Percentiles rank a stretch among this genome's conserved stretches.
These are phyloP conservation scores for Zymoseptoria brevis DNA, from an alignment of 2,329 filamentous ascomycete species.

Conservation along the genomic window DNA sequence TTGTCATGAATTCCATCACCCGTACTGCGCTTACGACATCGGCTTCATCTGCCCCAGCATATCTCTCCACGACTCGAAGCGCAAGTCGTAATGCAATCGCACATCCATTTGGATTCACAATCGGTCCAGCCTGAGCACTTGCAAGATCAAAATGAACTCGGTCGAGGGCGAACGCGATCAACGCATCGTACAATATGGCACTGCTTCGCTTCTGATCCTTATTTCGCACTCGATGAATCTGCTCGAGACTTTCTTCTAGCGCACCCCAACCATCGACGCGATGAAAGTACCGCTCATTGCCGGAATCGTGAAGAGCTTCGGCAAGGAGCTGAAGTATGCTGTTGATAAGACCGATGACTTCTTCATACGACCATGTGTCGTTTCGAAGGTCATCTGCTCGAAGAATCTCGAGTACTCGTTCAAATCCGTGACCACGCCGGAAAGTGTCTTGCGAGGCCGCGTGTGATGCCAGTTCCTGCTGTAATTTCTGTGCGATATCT, in stretches of 20 bases:
- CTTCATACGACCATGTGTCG: slow-evolving; percentile 5
- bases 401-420: slow-evolving; percentile 19
- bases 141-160: not conserved
- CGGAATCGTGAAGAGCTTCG: slow-evolving; percentile 69
- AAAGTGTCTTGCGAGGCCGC: slow-evolving; percentile 23
- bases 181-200: slow-evolving; percentile 6
- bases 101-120: slow-evolving; percentile 2
- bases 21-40: not conserved
- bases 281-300: slow-evolving; percentile 81
- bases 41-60: not conserved
- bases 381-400: slow-evolving; percentile 8
- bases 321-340: slow-evolving; percentile 51
- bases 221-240: not conserved
- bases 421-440: slow-evolving; percentile 25
- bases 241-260: slow-evolving; percentile 60
- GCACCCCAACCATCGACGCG: slow-evolving; percentile 70
- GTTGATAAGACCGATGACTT: slow-evolving; percentile 6
- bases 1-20: not conserved
- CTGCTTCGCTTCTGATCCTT: not conserved
- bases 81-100: slow-evolving; percentile 3
- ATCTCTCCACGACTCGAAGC: slow-evolving; percentile 1
- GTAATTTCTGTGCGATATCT: slow-evolving; percentile 15
- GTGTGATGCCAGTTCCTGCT: slow-evolving; percentile 13
- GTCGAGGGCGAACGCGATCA: slow-evolving; percentile 12
- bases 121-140: not conserved